Evolutionary conservation across 371 early-diverging fungal species (phyloP).

Genomic region (Mortierella sp.): DNA sequence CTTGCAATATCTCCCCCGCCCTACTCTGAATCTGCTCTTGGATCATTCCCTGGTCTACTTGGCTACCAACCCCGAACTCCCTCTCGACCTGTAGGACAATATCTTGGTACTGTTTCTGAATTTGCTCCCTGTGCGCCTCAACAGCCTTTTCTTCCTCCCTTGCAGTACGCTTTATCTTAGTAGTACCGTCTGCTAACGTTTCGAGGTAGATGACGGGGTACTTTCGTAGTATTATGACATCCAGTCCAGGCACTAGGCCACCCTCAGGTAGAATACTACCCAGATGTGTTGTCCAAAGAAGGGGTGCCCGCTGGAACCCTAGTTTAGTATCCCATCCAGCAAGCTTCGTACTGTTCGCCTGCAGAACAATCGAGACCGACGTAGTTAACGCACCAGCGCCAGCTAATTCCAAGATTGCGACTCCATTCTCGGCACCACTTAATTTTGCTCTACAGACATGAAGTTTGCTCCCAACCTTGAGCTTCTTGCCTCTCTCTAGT

Average conservation of each 20-base stretch:
- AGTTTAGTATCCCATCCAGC: slow-evolving; percentile 80
- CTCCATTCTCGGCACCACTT: slow-evolving; percentile 42
- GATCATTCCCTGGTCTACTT: slow-evolving; percentile 7
- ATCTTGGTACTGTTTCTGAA: slow-evolving; percentile 30
- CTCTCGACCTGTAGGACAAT: slow-evolving; percentile 42
- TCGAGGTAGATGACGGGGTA: slow-evolving; percentile 75
- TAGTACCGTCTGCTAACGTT: slow-evolving; percentile 59
- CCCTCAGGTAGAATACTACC: slow-evolving; percentile 68
- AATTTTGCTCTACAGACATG: slow-evolving; percentile 74
- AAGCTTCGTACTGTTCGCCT: slow-evolving; percentile 71
- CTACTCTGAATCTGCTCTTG: slow-evolving; percentile 37
- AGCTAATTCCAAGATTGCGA: slow-evolving; percentile 58
- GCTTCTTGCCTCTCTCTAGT: slow-evolving; percentile 53
- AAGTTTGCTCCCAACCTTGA: slow-evolving; percentile 77
- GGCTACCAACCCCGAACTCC: slow-evolving; percentile 18
- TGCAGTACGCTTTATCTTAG: slow-evolving; percentile 60
- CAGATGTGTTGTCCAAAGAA: slow-evolving; percentile 59
- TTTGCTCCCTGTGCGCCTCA: slow-evolving; percentile 33
- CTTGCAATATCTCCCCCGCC: slow-evolving; percentile 27
- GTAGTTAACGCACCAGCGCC: slow-evolving; percentile 48
- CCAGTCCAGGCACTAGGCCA: slow-evolving; percentile 77
- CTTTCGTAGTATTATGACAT: slow-evolving; percentile 74
- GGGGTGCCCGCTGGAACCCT: slow-evolving; percentile 64
- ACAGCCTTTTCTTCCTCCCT: slow-evolving; percentile 71
- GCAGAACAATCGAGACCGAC: slow-evolving; percentile 46